Evolutionary conservation across 2,329 filamentous ascomycete genomes (phyloP), one percentile per base, ranked within the genome.

Genomic region (Bipolaris gigantea): DNA sequence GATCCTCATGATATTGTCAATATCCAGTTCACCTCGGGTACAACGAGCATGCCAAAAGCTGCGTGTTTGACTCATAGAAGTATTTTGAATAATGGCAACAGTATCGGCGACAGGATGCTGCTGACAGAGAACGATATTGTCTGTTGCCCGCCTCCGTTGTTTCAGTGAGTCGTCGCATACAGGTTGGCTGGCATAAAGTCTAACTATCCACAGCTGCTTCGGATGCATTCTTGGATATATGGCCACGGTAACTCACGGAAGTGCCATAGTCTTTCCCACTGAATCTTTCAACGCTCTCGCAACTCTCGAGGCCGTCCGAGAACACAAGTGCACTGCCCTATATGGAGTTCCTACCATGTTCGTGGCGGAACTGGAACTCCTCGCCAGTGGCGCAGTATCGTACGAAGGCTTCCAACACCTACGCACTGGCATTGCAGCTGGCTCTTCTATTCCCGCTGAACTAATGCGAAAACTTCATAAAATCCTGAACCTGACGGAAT

Each of bases 261-360:
- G 90, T 0, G 80, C 87, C 15, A 90, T 97, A 58, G 83, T 97
- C 4, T 92, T 97, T 66, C 90, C 93, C 0, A 84, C 85, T 8
- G 92, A 95, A 64, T 89, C 90, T 0, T 97, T 97, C 76, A 87
- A 96, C 67, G 89, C 93, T 0, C 74, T 79, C 2, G 89, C 90
- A 0, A 83, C 89, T 0, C 80, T 97, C 0, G 76, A 79, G 53
- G 79, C 84, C 1, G 82, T 89, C 0, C 84, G 84, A 63, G 83
- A 86, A 60, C 82, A 88, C 67, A 78, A 77, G 52, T 84, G 80
- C 41, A 89, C 86, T 0, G 87, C 83, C 0, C 82, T 97, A 0
- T 94, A 97, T 73, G 92, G 93, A 52, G 93, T 97, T 0, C 85
- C 90, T 4, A 97, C 93, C 48, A 99, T 97, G 94, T 93, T 96